Evolutionary conservation across 1,284 basidiomycete species (phyloP).

Genomic region (Leccinum griseonigrum): DNA sequence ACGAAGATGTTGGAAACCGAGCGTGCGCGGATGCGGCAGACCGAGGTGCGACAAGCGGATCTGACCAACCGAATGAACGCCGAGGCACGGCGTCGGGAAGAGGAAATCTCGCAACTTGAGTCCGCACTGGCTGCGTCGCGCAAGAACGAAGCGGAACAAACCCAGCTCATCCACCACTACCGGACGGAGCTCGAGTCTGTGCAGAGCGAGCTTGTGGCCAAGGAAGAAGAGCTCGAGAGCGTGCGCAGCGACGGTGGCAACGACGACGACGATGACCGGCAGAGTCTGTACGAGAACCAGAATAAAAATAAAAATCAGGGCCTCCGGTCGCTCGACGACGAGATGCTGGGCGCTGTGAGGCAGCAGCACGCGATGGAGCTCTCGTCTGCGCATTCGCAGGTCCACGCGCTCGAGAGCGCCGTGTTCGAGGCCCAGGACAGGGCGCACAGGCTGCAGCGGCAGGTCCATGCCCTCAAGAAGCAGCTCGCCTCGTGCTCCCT

Average conservation of each 20-base stretch:
- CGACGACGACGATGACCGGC: conserved; percentile 11
- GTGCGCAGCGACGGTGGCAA: conserved; percentile 25
- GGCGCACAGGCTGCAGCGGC: conserved; percentile 70
- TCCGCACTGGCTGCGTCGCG: conserved; percentile 26
- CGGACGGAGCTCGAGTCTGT: conserved; percentile 68
- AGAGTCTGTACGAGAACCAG: not conserved
- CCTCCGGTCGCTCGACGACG: conserved; percentile 56
- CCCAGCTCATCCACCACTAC: conserved; percentile 57
- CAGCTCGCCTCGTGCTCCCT: conserved; percentile 48
- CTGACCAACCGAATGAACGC: conserved; percentile 26
- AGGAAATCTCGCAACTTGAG: conserved; percentile 47
- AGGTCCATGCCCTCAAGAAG: conserved; percentile 60
- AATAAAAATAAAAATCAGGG: conserved; percentile 12
- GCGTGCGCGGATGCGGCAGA: conserved; percentile 52
- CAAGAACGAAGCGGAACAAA: conserved; percentile 51
- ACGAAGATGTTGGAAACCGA: conserved; percentile 58
- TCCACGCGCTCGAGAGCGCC: conserved; percentile 69
- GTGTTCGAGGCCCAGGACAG: conserved; percentile 72
- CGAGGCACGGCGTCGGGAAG: conserved; percentile 42
- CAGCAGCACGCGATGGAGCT: conserved; percentile 78
- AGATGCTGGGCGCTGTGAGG: conserved; percentile 63
- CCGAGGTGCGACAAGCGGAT: conserved; percentile 46
- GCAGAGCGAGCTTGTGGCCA: conserved; percentile 52
- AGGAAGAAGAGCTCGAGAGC: conserved; percentile 63
- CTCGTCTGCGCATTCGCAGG: conserved; percentile 72